Evolutionary conservation across 2,329 filamentous ascomycete genomes (phyloP), one percentile per base, ranked within the genome.

Genomic region (Sarocladium oryzae): DNA sequence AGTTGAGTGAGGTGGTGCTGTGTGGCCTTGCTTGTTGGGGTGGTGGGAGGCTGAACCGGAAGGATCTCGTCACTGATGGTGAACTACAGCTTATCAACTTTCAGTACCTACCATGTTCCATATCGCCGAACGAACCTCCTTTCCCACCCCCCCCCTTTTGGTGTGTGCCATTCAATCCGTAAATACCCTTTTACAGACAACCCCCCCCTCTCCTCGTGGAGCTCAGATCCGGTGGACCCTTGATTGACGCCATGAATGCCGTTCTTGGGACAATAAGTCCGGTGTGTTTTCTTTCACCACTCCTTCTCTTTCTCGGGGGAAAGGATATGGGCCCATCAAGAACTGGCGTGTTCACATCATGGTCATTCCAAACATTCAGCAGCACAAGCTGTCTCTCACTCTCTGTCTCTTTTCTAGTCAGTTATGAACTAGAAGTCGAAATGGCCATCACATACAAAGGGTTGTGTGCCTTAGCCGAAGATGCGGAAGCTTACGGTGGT

Each of bases 191-290:
- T n/a, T n/a, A n/a, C n/a, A n/a, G n/a, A n/a, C n/a, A n/a, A n/a
- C n/a, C n/a, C n/a, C n/a, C n/a, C n/a, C n/a, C n/a, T n/a, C 40
- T 26, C 43, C 43, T 33, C 43, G 43, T 30, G 43, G 43, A 48
- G 43, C 9, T n/a, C 21, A 24, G 28, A 20, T 33, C 8, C n/a
- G 24, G 21, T 26, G 43, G 43, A 33, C 24, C 43, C 43, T 33
- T 45, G 24, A 28, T 43, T 48, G 28, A 33, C n/a, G 7, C 40
- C 13, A 28, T 43, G 21, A 48, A 33, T 15, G 20, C 26, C 33
- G 26, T 30, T 48, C 16, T 48, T 48, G 24, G 43, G 24, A 26
- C 16, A 8, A 30, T 28, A 7, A 9, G 6, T 21, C 23, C 15
- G 16, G 16, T 20, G 37, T 40, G 16, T 20, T 40, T 23, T 40